phyloP scores from a whole-genome alignment of 1,139 yeast genomes.

The Protomyces lactucae-debilis region DNA sequence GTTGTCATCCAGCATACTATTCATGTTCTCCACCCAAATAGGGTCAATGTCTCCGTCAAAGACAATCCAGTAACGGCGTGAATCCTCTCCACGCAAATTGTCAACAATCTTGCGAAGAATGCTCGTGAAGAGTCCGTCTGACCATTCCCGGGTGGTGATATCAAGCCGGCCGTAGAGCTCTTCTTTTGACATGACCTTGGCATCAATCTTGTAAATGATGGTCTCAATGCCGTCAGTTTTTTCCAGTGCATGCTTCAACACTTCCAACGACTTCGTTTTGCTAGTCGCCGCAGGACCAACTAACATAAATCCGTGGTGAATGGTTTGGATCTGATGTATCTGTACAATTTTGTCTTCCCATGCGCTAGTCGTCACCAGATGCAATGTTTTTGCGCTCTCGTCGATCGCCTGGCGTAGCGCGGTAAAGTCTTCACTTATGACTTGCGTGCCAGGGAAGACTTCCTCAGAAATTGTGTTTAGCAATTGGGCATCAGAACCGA shows the following conservation, averaged over 20 bases:
- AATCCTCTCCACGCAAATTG: conserved; percentile 55
- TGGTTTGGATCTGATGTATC: conserved; percentile 55
- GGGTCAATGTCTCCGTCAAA: conserved; percentile 96
- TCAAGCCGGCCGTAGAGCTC: conserved; percentile 69
- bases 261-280: conserved; percentile 55
- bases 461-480: conserved; percentile 40
- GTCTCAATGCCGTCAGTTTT: conserved; percentile 42
- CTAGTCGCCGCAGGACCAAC: conserved; percentile 78
- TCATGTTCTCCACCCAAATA: conserved; percentile 85
- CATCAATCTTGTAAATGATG: conserved; percentile 54
- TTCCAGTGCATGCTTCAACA: conserved; percentile 49
- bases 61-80: conserved; percentile 65
- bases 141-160: conserved; percentile 81
- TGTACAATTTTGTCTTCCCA: conserved; percentile 62
- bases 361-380: conserved; percentile 38
- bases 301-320: conserved; percentile 74
- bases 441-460: conserved; percentile 37
- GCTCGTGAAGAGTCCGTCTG: conserved; percentile 76
- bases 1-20: conserved; percentile 88
- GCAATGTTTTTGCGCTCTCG: conserved; percentile 35
- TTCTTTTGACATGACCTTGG: conserved; percentile 67
- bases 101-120: conserved; percentile 58
- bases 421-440: conserved; percentile 33
- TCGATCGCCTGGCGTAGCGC: conserved; percentile 33
- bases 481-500: conserved; percentile 48